These are phyloP conservation scores for Ziziphus jujuba DNA, from an alignment of 306 rosid species.

Conservation along the genomic window DNA sequence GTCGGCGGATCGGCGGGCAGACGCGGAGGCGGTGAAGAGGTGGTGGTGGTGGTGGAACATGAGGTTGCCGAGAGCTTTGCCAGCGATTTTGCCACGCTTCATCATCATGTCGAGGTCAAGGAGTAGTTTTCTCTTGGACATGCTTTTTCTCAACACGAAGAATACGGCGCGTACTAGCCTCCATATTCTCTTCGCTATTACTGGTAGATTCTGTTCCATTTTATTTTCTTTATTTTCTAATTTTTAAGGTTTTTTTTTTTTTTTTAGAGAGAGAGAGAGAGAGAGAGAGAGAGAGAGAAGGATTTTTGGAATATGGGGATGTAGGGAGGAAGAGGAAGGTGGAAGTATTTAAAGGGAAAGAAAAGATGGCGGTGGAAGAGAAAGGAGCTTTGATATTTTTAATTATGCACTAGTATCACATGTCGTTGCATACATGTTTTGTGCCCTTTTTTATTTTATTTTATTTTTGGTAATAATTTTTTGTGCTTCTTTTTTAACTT, in stretches of 20 bases:
- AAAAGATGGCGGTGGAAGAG: slow-evolving; percentile 6
- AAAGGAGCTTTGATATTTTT: background rate
- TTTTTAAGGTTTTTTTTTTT: background rate
- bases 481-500: too few relatives aligned
- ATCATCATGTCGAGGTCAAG: slow-evolving; percentile 67
- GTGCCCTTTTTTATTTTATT: too few relatives aligned
- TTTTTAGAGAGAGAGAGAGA: slow-evolving; percentile 31
- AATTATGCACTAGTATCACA: slow-evolving; percentile 6
- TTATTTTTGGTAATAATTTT: too few relatives aligned
- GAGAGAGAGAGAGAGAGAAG: slow-evolving; percentile 9
- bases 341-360: slow-evolving; percentile 25
- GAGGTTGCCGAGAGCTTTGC: slow-evolving; percentile 72
- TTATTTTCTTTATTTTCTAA: background rate
- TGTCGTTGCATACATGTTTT: slow-evolving; percentile 24
- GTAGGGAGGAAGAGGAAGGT: slow-evolving; percentile 20
- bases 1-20: slow-evolving; percentile 15
- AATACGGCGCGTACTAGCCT: slow-evolving; percentile 55
- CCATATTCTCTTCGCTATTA: slow-evolving; percentile 58
- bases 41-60: slow-evolving; percentile 54
- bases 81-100: slow-evolving; percentile 81
- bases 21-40: slow-evolving; percentile 21
- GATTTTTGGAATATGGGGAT: slow-evolving; percentile 17
- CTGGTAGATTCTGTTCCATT: slow-evolving; percentile 39
- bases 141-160: slow-evolving; percentile 72
- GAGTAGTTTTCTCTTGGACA: slow-evolving; percentile 58